A percentile compares a stretch with the other conserved stretches of the same genome.
Conservation (phyloP, 2,329 filamentous ascomycete genomes). For the Blastomyces emzantsi region DNA sequence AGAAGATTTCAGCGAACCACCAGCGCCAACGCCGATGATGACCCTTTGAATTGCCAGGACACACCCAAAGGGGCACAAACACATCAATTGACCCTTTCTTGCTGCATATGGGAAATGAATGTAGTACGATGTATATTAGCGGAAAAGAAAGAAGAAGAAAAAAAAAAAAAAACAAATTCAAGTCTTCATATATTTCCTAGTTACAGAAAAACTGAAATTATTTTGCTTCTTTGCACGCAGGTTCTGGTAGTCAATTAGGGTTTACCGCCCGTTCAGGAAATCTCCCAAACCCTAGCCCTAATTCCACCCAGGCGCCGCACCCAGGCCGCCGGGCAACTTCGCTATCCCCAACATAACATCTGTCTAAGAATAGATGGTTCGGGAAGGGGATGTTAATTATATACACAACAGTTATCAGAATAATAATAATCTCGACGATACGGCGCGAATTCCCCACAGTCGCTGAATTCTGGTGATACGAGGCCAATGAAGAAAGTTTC, state of each 20-base stretch:
- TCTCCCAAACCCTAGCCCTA: neutral
- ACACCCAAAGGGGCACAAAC: neutral
- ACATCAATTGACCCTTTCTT: neutral
- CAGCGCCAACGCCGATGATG: neutral
- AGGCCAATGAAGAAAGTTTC: neutral
- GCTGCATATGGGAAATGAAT: neutral
- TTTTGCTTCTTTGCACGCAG: too few relatives aligned
- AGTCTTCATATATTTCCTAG: neutral
- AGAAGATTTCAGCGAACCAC: constrained; percentile 1
- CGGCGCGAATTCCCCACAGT: neutral
- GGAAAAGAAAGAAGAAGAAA: neutral
- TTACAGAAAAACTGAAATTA: neutral
- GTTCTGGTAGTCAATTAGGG: neutral
- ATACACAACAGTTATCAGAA: neutral
- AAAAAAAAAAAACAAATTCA: neutral
- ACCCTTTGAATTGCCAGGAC: neutral
- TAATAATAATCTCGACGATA: neutral
- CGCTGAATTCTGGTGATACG: neutral
- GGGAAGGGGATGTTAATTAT: too few relatives aligned
- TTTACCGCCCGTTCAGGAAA: neutral
- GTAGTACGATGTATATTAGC: neutral
- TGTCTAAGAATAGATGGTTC: neutral
- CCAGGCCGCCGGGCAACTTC: too few relatives aligned
- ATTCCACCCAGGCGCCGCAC: neutral
- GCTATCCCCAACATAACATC: neutral